Evolutionary conservation across 441 rosid species (phyloP), one percentile per base, ranked within the genome.

Genomic region (Euphorbia celastroides): DNA sequence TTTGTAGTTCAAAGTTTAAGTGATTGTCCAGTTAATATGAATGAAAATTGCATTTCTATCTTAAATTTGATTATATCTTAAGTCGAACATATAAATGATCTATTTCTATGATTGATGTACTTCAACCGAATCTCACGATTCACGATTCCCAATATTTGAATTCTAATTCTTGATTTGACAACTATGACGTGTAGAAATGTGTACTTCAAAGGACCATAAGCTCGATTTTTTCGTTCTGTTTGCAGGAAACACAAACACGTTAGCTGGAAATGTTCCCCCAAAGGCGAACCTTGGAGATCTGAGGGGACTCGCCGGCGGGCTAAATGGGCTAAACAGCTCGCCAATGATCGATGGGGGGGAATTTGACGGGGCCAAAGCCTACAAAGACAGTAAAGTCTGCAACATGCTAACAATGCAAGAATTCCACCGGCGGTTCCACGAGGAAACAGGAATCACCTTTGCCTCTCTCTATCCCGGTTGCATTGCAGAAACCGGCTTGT

Each of bases 331-430:
- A 51, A 86, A 83, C 76, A 81, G 67, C 66, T 82, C 90, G 1
- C 22, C 88, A 52, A 86, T 86, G 90, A 79, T 86, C 11, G 88
- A 86, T 20, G 90, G 90, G 6, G 90, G 84, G 20, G 75, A 79
- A 0, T 86, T 83, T 11, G 90, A 86, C 17, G 88, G 90, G 8
- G 90, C 90, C 22, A 83, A 86, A 78, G 86, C 90, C 61, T 86
- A 86, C 74, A 86, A 86, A 77, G 90, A 86, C 79, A 86, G 90
- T 82, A 86, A 86, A 63, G 90, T 86, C 65, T 86, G 90, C 80
- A 86, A 86, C 79, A 86, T 86, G 88, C 85, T 86, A 27, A 79
- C 80, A 0, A 86, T 86, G 88, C 90, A 83, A 72, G 86, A 86
- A 66, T 83, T 83, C 80, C 88, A 86, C 79, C 78, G 90, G 70